phyloP scores from a whole-genome alignment of 2,329 filamentous ascomycete genomes.

The Mycosphaerella sp. region DNA sequence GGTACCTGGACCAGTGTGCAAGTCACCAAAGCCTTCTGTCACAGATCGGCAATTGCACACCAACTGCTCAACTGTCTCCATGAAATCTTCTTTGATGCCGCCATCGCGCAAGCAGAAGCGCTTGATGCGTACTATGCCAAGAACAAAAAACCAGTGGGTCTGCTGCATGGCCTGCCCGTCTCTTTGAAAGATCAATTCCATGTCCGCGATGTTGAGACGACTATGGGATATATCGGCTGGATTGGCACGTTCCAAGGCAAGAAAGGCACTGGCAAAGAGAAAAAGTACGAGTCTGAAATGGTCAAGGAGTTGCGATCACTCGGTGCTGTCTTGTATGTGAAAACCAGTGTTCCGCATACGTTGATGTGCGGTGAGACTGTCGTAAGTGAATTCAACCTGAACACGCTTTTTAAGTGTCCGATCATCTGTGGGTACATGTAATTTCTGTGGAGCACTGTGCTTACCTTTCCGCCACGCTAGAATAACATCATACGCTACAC shows the following conservation, averaged over 20 bases:
- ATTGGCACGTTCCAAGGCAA: slow-evolving; percentile 55
- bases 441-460: no score
- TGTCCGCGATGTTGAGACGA: slow-evolving; percentile 43
- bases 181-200: slow-evolving; percentile 48
- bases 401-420: no score
- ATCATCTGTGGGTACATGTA: no score
- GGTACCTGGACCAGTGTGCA: slow-evolving; percentile 54
- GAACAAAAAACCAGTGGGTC: slow-evolving; percentile 39
- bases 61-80: slow-evolving; percentile 44
- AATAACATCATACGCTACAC: slow-evolving; percentile 57
- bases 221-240: slow-evolving; percentile 59
- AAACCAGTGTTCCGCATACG: slow-evolving; percentile 53
- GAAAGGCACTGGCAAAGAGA: slow-evolving; percentile 46
- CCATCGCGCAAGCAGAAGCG: slow-evolving; percentile 38
- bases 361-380: slow-evolving; percentile 54
- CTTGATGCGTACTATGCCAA: slow-evolving; percentile 39
- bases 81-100: slow-evolving; percentile 46
- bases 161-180: slow-evolving; percentile 45
- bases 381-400: no score
- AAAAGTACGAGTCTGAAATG: slow-evolving; percentile 53
- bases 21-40: slow-evolving; percentile 52
- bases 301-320: slow-evolving; percentile 49
- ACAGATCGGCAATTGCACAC: slow-evolving; percentile 49
- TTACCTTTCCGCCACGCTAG: background rate
- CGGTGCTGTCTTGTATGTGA: slow-evolving; percentile 52